phyloP scores from a whole-genome alignment of 2,329 filamentous ascomycete species.

The Sporothrix phasma region DNA sequence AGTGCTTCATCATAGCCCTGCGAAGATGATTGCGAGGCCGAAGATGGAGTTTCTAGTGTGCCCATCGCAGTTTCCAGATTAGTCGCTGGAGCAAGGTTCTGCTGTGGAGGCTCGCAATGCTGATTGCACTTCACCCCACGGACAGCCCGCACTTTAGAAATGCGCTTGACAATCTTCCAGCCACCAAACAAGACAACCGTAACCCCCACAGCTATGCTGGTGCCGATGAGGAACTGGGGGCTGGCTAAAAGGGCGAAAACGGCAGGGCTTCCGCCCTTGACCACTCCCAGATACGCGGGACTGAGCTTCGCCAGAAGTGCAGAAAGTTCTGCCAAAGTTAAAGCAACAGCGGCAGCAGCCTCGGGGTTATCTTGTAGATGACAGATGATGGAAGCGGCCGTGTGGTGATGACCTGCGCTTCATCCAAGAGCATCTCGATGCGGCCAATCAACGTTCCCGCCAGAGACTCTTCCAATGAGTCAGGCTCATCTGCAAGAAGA shows the following conservation, averaged over 20 bases:
- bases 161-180: conserved; percentile 92
- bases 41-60: background rate
- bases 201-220: conserved; percentile 80
- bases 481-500: background rate
- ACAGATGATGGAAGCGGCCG: conserved; percentile 70
- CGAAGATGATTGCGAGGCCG: background rate
- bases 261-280: conserved; percentile 75
- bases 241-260: conserved; percentile 79
- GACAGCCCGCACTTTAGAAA: conserved; percentile 37
- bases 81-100: background rate
- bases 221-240: conserved; percentile 90
- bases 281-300: conserved; percentile 61
- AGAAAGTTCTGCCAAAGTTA: conserved; percentile 86
- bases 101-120: background rate
- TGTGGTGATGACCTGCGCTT: conserved; percentile 86
- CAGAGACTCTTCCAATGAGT: conserved; percentile 38
- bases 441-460: conserved; percentile 52
- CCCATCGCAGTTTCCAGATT: conserved; percentile 7
- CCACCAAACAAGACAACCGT: conserved; percentile 93
- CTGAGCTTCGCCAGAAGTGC: conserved; percentile 74
- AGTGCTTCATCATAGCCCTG: conserved; percentile 42
- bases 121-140: conserved; percentile 22
- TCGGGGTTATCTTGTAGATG: conserved; percentile 65
- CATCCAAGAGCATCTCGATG: conserved; percentile 69
- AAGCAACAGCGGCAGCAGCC: conserved; percentile 82